Conservation (phyloP, 2,329 filamentous ascomycete species). For the Ophiostoma fasciatum region DNA sequence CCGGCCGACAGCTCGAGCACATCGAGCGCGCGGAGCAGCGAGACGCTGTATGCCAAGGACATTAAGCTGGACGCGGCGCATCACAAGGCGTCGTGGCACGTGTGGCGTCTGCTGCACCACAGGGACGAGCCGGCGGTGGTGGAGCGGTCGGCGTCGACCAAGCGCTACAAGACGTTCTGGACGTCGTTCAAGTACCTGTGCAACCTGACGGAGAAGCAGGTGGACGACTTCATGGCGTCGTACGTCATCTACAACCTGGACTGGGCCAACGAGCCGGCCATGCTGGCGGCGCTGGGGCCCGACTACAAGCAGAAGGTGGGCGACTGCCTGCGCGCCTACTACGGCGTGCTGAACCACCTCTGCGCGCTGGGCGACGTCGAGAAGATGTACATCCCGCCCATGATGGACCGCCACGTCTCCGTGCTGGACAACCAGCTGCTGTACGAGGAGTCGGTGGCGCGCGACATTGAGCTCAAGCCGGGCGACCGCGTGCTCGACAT, state of each 20-base stretch:
- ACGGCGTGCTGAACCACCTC: constrained; percentile 38
- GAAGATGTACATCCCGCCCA: constrained; percentile 42
- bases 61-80: constrained; percentile 8
- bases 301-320: constrained; percentile 35
- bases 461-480: constrained; percentile 27
- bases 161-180: constrained; percentile 34
- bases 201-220: constrained; percentile 32
- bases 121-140: constrained; percentile 14
- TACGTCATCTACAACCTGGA: constrained; percentile 42
- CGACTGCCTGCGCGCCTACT: constrained; percentile 35
- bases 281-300: constrained; percentile 30
- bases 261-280: constrained; percentile 34
- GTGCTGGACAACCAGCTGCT: constrained; percentile 37
- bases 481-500: constrained; percentile 35
- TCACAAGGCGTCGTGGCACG: constrained; percentile 8
- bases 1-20: constrained; percentile 3
- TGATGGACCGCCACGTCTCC: constrained; percentile 33
- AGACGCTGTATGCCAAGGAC: constrained; percentile 19
- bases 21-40: constrained; percentile 19
- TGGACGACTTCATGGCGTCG: constrained; percentile 40
- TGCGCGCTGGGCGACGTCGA: constrained; percentile 40
- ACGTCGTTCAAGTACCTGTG: constrained; percentile 33
- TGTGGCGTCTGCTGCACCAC: constrained; percentile 1
- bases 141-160: constrained; percentile 30
- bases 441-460: constrained; percentile 34